phyloP scores from a whole-genome alignment of 176 grass and related monocot genomes.

The Oryza meridionalis region DNA sequence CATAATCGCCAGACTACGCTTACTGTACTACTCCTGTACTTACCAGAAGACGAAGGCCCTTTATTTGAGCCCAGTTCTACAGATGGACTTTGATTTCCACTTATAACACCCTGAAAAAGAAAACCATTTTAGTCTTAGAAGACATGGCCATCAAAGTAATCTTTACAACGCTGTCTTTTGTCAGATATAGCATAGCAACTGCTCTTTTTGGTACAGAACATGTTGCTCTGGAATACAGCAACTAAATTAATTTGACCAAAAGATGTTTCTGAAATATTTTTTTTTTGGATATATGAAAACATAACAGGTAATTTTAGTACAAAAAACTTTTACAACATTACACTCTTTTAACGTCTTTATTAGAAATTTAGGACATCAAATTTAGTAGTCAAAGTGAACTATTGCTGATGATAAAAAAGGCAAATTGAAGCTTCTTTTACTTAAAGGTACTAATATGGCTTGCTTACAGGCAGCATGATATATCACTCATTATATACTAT shows the following conservation, averaged over 20 bases:
- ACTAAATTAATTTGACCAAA: background rate
- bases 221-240: background rate
- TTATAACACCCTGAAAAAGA: conserved; percentile 53
- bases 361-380: background rate
- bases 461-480: conserved; percentile 15
- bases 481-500: conserved; percentile 7
- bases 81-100: conserved; percentile 47
- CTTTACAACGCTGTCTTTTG: conserved; percentile 18
- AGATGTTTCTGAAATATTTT: background rate
- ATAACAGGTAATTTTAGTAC: background rate
- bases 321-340: background rate
- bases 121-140: conserved; percentile 19
- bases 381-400: background rate
- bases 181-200: background rate
- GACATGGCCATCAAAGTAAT: background rate
- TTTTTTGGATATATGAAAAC: background rate
- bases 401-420: background rate
- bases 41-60: conserved; percentile 45
- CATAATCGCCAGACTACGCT: conserved; percentile 2
- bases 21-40: conserved; percentile 6
- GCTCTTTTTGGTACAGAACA: background rate
- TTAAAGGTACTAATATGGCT: background rate
- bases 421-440: background rate
- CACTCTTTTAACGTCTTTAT: background rate
- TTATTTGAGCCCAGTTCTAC: conserved; percentile 45